A percentile compares a stretch with the other conserved stretches of the same genome.
Evolutionary conservation across 2,329 filamentous ascomycete species (phyloP).

Genomic region (Aspergillus sojae): DNA sequence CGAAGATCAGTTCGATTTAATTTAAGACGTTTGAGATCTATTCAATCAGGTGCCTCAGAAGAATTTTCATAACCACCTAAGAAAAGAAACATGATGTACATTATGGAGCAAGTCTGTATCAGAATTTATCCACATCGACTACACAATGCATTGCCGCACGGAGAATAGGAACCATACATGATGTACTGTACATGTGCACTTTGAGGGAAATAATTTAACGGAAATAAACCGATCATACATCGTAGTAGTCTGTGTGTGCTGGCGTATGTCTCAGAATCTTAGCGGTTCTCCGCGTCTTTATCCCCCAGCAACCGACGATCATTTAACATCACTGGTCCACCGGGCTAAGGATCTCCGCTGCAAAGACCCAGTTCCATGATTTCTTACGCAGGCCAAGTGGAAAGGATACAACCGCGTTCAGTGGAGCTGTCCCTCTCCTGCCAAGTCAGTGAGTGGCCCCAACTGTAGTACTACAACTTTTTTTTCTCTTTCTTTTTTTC

Average conservation of each 20-base stretch:
- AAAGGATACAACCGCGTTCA: not conserved
- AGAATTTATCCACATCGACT: not conserved
- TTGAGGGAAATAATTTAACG: not conserved
- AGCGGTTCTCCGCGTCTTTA: slow-evolving; percentile 1
- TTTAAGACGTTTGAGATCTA: not conserved
- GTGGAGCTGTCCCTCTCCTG: not conserved
- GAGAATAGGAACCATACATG: not conserved
- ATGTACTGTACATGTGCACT: not conserved
- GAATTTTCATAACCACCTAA: not conserved
- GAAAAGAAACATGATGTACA: not conserved
- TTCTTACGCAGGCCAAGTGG: not conserved
- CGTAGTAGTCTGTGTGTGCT: not conserved
- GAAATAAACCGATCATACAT: not conserved
- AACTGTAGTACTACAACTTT: too few relatives aligned
- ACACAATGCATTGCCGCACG: not conserved
- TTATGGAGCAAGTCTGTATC: not conserved
- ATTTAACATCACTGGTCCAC: not conserved
- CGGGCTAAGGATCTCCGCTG: not conserved
- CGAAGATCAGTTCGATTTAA: not conserved
- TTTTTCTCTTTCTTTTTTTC: not conserved
- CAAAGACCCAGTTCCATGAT: slow-evolving; percentile 1
- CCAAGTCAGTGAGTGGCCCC: not conserved
- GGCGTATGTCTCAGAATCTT: slow-evolving; percentile 1
- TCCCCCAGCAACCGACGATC: slow-evolving; percentile 5
- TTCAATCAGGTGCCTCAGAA: not conserved